phyloP scores from a whole-genome alignment of 2,329 filamentous ascomycete species.

The Lachnellula occidentalis region DNA sequence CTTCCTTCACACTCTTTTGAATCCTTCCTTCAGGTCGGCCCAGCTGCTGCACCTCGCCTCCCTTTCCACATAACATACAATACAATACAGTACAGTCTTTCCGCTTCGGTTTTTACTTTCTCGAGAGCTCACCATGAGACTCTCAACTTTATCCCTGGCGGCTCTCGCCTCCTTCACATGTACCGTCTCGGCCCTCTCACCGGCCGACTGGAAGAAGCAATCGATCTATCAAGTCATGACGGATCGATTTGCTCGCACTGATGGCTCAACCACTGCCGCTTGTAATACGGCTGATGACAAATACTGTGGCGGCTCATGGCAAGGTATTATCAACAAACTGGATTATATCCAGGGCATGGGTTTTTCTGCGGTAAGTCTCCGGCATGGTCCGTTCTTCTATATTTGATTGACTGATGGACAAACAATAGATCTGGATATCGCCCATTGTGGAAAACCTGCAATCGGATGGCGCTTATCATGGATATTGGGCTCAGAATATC shows the following conservation, averaged over 20 bases:
- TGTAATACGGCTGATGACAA: conserved; percentile 24
- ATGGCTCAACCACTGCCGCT: conserved; percentile 28
- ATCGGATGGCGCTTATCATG: conserved; percentile 39
- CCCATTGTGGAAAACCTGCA: conserved; percentile 35
- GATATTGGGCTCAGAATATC: conserved; percentile 43
- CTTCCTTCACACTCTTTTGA: too few species aligned
- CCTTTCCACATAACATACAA: too few species aligned
- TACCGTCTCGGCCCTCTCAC: conserved; percentile 18
- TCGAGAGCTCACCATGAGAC: conserved; percentile 10
- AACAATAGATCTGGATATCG: conserved; percentile 38
- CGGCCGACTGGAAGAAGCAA: conserved; percentile 35
- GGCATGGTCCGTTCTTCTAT: not conserved
- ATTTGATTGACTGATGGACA: not conserved
- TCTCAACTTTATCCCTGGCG: conserved; percentile 6
- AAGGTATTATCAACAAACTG: conserved; percentile 36
- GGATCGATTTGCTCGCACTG: conserved; percentile 40
- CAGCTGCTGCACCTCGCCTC: too few species aligned
- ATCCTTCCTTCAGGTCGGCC: too few species aligned
- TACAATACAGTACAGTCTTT: too few species aligned
- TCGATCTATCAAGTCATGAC: conserved; percentile 43
- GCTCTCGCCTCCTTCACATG: conserved; percentile 2
- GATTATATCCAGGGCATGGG: conserved; percentile 39
- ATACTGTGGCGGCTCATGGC: conserved; percentile 45
- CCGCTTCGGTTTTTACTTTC: not conserved
- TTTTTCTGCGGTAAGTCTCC: conserved; percentile 33